Evolutionary conservation across 139 green algal species (phyloP).

Genomic region (Coccomyxa sp.): DNA sequence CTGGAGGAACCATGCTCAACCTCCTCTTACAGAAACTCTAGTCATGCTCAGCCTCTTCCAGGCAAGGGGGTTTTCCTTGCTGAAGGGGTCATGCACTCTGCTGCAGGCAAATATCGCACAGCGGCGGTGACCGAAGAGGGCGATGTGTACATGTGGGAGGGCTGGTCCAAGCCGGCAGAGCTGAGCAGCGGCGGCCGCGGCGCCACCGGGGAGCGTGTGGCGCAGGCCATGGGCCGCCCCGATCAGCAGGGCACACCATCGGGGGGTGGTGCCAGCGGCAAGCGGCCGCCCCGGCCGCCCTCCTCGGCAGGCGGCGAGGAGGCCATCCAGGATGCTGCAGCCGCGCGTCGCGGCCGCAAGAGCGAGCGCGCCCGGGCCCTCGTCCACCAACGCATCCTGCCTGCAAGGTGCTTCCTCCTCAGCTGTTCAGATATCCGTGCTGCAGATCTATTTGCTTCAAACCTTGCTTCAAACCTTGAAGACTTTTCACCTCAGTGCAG

Average conservation of each 20-base stretch:
- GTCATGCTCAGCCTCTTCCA: no score
- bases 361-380: background rate
- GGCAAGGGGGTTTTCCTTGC: no score
- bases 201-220: background rate
- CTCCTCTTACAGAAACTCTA: background rate
- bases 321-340: background rate
- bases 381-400: background rate
- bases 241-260: background rate
- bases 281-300: background rate
- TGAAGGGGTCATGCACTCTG: background rate
- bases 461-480: no score
- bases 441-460: no score
- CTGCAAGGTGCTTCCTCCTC: no score
- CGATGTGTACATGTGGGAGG: conserved; percentile 83
- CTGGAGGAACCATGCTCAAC: no score
- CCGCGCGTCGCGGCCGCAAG: background rate
- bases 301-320: background rate
- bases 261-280: no score
- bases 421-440: no score
- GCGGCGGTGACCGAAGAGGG: conserved; percentile 72
- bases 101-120: conserved; percentile 80
- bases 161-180: conserved; percentile 26
- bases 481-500: no score
- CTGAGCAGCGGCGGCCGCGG: background rate
- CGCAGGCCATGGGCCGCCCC: background rate